Base-by-base conservation (phyloP, 73 alveolate genomes). In the Paramecium tetraurelia region DNA sequence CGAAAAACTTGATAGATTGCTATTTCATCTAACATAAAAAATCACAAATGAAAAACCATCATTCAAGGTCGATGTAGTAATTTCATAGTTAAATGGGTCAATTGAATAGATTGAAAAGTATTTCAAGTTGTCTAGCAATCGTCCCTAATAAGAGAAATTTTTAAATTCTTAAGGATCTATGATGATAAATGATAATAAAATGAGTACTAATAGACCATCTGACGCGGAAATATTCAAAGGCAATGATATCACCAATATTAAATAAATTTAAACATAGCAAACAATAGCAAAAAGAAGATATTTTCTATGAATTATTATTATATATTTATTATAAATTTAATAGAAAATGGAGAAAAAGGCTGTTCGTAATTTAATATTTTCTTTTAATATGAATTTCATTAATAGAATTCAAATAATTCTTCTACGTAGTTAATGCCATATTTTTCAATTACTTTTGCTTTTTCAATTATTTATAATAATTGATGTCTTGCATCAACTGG, bases 401-500 rank as follows among this genome's bases (percentile, higher is more conserved):
- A 33, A 63, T 63, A 63, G n/a, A 63, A 63, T 33, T 63, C 84
- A 63, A 63, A 63, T 63, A 63, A 12, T 63, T 63, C 84, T 27
- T 63, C 84, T 27, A 63, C 84, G 31, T 63, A 27, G 7, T 63
- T 63, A 5, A 63, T 63, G 3, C 84, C 84, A 27, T 63, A 63
- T 27, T 63, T 63, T 0, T 63, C 84, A 63, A 63, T 33, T 14
- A 63, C 2, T 31, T 63, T 27, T 63, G 84, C 44, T 33, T 63
- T 63, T 33, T 63, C 84, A 40, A 63, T 63, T 7, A 63, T 63
- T 63, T 63, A 2, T 24, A 63, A 63, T 63, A 63, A 27, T 63
- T 63, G 7, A 63, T 63, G 84, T 63, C 84, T 63, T 63, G 84
- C 84, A 63, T 63, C 84, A 63, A 63, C 84, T 31, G 84, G 84